Conservation (phyloP, 2,329 filamentous ascomycete species). For the Hypoxylon rubiginosum region DNA sequence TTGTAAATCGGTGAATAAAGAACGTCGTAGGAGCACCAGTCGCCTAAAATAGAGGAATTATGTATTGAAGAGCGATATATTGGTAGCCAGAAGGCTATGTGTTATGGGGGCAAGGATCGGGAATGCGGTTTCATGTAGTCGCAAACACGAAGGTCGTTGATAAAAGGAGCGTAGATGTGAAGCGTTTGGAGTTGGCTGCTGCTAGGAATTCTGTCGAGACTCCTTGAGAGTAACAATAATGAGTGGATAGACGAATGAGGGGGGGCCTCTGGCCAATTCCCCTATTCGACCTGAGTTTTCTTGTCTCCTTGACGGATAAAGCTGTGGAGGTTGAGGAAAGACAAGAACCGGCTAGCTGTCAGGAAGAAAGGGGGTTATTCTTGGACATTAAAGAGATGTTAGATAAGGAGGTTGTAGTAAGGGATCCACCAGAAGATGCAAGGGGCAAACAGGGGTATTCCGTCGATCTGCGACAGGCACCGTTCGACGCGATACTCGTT, state of each 20-base stretch:
- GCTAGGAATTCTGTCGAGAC: neutral
- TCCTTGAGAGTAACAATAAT: neutral
- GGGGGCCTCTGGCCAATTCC: conserved; percentile 19
- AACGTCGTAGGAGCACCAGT: conserved; percentile 11
- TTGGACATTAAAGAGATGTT: conserved; percentile 6
- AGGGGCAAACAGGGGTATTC: conserved; percentile 9
- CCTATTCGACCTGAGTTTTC: conserved; percentile 28
- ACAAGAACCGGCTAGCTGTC: neutral
- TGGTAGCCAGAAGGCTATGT: conserved; percentile 6
- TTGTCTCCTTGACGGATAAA: conserved; percentile 13
- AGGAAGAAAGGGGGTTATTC: conserved; percentile 18
- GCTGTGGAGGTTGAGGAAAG: conserved; percentile 14
- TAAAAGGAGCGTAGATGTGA: conserved; percentile 34
- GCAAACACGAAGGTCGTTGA: conserved; percentile 5
- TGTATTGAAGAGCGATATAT: conserved; percentile 6
- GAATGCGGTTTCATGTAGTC: conserved; percentile 31
- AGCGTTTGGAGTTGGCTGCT: neutral
- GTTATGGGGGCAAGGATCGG: conserved; percentile 33
- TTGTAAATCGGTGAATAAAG: neutral
- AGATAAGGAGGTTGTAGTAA: conserved; percentile 27
- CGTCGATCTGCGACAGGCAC: conserved; percentile 31
- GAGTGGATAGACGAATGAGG: conserved; percentile 15
- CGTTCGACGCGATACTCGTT: conserved; percentile 36
- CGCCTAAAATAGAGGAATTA: conserved; percentile 7
- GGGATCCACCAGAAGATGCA: conserved; percentile 6